Evolutionary conservation across 179 eudicot genomes (phyloP).

Genomic region (Vitellaria paradoxa): DNA sequence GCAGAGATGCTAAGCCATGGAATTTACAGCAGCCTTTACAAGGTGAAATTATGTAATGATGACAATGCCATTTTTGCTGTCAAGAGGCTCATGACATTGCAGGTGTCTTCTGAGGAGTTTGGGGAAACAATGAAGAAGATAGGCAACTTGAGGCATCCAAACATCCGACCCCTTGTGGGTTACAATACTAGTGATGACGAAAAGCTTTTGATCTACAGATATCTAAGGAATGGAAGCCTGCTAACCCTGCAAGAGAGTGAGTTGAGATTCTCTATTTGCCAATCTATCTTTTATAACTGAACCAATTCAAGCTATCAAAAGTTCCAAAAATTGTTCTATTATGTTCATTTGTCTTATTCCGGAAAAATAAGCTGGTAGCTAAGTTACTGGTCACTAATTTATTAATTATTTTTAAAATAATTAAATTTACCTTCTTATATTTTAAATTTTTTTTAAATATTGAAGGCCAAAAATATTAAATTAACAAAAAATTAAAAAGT

Average conservation of each 20-base stretch:
- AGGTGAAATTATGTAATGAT: constrained; percentile 15
- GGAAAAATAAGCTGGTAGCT: too few relatives aligned
- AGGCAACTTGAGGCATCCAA: constrained; percentile 37
- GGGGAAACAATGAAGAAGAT: constrained; percentile 23
- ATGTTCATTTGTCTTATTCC: too few relatives aligned
- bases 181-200: constrained; percentile 28
- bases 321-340: too few relatives aligned
- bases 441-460: too few relatives aligned
- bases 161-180: constrained; percentile 36
- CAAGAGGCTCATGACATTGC: constrained; percentile 37
- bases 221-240: constrained; percentile 37
- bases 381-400: too few relatives aligned
- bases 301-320: too few relatives aligned
- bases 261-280: not conserved
- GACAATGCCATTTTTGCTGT: constrained; percentile 31
- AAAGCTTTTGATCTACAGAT: constrained; percentile 36
- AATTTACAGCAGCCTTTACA: constrained; percentile 40
- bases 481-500: too few relatives aligned
- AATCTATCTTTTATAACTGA: too few relatives aligned
- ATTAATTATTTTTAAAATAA: too few relatives aligned
- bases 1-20: constrained; percentile 33
- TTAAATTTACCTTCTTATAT: too few relatives aligned
- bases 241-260: constrained; percentile 33
- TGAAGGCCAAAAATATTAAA: too few relatives aligned
- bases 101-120: constrained; percentile 25